A percentile compares a stretch with the other conserved stretches of the same genome.
Evolutionary conservation across 805 yeast genomes (phyloP).

Genomic region (Candida germanica): DNA sequence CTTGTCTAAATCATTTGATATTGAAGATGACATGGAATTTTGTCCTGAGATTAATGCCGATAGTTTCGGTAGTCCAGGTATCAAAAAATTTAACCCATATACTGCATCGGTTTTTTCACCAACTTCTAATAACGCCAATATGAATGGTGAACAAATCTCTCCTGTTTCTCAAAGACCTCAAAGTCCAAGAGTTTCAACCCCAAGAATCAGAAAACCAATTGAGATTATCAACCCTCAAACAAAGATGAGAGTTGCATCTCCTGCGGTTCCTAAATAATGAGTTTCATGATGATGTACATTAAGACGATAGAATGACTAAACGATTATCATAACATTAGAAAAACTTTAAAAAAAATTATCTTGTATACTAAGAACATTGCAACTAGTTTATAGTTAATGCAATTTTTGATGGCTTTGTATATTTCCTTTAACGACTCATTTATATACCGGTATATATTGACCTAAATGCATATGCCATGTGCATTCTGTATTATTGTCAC

Average conservation of each 20-base stretch:
- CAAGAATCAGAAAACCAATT: slow-evolving; percentile 55
- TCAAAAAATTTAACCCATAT: slow-evolving; percentile 63
- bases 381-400: too few species aligned
- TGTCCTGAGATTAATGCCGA: slow-evolving; percentile 56
- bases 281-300: slow-evolving; percentile 4
- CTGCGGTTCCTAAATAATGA: slow-evolving; percentile 27
- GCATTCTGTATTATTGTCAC: too few species aligned
- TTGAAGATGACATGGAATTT: slow-evolving; percentile 62
- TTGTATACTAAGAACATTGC: too few species aligned
- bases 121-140: slow-evolving; percentile 14
- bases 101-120: slow-evolving; percentile 65
- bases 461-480: too few species aligned
- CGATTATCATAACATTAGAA: too few species aligned
- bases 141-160: slow-evolving; percentile 4
- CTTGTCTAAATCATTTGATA: slow-evolving; percentile 57
- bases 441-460: too few species aligned
- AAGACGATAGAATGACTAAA: slow-evolving; percentile 3
- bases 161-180: slow-evolving; percentile 11
- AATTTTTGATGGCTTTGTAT: too few species aligned
- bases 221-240: slow-evolving; percentile 65
- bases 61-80: slow-evolving; percentile 25
- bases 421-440: too few species aligned
- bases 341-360: too few species aligned
- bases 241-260: slow-evolving; percentile 53
- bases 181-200: slow-evolving; percentile 51